Evolutionary conservation across 257 asterid genomes (phyloP).

Genomic region (Thymus mandschuricus): DNA sequence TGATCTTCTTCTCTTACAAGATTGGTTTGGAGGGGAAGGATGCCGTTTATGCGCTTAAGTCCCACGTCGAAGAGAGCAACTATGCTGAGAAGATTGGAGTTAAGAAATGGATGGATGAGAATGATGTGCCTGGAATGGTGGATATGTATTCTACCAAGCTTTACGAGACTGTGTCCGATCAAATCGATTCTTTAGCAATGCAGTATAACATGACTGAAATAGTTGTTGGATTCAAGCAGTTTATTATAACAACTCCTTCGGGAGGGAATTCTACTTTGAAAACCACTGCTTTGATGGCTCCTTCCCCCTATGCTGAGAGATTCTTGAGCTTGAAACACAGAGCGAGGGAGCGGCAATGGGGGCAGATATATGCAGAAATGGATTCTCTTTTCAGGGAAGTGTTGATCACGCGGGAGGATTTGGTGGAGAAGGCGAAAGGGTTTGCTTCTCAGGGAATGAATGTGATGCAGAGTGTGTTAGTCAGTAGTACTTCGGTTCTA

Average conservation of each 20-base stretch:
- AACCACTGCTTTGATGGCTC: constrained; percentile 57
- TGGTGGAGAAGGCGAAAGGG: constrained; percentile 88
- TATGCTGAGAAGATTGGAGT: constrained; percentile 90
- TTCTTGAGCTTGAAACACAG: constrained; percentile 62
- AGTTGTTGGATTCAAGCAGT: constrained; percentile 73
- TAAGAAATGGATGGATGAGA: constrained; percentile 93
- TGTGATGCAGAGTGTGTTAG: constrained; percentile 71
- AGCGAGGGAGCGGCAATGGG: constrained; percentile 77
- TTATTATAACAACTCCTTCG: constrained; percentile 45
- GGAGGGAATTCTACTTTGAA: constrained; percentile 52
- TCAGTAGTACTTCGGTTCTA: constrained; percentile 68
- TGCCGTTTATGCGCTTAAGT: constrained; percentile 75
- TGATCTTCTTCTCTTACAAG: constrained; percentile 79
- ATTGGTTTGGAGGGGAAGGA: constrained; percentile 91
- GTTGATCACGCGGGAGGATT: constrained; percentile 70
- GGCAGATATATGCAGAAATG: constrained; percentile 66
- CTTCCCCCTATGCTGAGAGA: constrained; percentile 76
- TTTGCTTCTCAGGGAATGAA: constrained; percentile 82
- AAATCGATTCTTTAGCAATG: constrained; percentile 77
- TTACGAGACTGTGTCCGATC: constrained; percentile 78
- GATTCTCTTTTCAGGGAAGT: constrained; percentile 72
- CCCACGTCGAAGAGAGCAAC: constrained; percentile 86
- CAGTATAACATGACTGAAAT: constrained; percentile 92
- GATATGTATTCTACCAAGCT: constrained; percentile 73
- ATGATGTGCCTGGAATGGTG: constrained; percentile 90